Evolutionary conservation across 2,329 filamentous ascomycete genomes (phyloP).

Genomic region (Rutstroemia sp.): DNA sequence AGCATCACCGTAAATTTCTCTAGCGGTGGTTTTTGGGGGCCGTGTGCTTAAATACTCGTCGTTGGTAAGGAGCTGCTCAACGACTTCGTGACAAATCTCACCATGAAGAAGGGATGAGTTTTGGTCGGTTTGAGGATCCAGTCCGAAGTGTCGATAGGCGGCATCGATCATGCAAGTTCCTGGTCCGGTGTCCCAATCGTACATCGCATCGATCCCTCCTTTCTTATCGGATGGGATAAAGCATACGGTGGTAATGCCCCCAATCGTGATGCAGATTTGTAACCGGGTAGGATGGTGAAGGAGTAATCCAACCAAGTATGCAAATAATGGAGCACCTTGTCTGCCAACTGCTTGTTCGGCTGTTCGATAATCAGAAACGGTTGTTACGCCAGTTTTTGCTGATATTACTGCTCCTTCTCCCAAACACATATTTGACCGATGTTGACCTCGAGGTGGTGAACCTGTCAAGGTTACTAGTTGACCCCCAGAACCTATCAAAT

Average conservation of each 20-base stretch:
- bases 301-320: conserved; percentile 27
- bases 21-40: conserved; percentile 28
- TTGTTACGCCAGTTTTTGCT: conserved; percentile 30
- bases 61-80: conserved; percentile 25
- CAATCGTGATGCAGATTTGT: conserved; percentile 29
- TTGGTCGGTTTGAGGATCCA: conserved; percentile 25
- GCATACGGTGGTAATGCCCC: conserved; percentile 26
- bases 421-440: conserved; percentile 29
- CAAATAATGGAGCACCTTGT: conserved; percentile 28
- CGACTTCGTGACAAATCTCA: conserved; percentile 26
- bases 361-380: conserved; percentile 29
- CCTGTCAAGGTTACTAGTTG: conserved; percentile 27
- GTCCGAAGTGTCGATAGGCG: conserved; percentile 25
- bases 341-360: conserved; percentile 30
- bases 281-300: conserved; percentile 27
- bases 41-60: conserved; percentile 23
- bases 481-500: conserved; percentile 28
- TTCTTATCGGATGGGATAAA: conserved; percentile 28
- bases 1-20: conserved; percentile 28
- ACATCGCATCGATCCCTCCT: conserved; percentile 29
- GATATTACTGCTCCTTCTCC: conserved; percentile 30
- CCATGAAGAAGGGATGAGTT: conserved; percentile 19
- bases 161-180: conserved; percentile 28
- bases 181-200: conserved; percentile 30
- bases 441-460: conserved; percentile 25